A percentile compares a stretch with the other conserved stretches of the same genome.
Evolutionary conservation across 345 rosid species (phyloP).

Genomic region (Moricandia moricandioides): DNA sequence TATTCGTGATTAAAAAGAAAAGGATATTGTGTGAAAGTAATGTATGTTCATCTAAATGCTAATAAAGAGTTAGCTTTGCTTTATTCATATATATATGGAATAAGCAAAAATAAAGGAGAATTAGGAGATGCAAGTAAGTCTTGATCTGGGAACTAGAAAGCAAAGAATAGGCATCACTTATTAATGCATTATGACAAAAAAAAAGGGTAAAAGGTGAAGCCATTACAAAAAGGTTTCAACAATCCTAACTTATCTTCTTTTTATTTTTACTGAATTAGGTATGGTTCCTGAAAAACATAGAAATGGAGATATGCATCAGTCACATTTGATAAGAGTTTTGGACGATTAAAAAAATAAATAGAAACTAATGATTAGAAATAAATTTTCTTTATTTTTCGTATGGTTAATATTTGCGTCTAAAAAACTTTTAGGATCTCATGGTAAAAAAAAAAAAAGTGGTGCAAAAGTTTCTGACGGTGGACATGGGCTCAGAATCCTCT

Average conservation of each 20-base stretch:
- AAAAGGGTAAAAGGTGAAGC: conserved; percentile 17
- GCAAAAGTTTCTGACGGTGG: not conserved
- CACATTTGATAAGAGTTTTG: not conserved
- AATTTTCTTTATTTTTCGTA: too few relatives aligned
- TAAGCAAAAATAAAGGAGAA: not conserved
- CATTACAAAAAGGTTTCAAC: conserved; percentile 26
- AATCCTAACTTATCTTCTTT: conserved; percentile 5
- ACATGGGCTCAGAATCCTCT: not conserved
- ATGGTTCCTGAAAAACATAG: conserved; percentile 3
- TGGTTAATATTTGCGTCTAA: too few relatives aligned
- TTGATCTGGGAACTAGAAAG: conserved; percentile 19
- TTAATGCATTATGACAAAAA: conserved; percentile 20
- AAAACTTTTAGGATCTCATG: too few relatives aligned
- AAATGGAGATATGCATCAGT: conserved; percentile 4
- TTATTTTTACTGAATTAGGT: not conserved
- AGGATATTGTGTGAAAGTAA: not conserved
- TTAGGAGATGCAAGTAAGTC: not conserved
- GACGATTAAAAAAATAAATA: too few relatives aligned
- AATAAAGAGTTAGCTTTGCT: not conserved
- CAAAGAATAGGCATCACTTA: conserved; percentile 10
- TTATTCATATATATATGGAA: not conserved
- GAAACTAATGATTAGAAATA: not conserved
- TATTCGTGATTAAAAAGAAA: not conserved
- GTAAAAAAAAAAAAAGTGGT: too few relatives aligned
- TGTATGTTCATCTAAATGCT: not conserved